phyloP scores from a whole-genome alignment of 2,329 filamentous ascomycete species.

The Colletotrichum plurivorum region DNA sequence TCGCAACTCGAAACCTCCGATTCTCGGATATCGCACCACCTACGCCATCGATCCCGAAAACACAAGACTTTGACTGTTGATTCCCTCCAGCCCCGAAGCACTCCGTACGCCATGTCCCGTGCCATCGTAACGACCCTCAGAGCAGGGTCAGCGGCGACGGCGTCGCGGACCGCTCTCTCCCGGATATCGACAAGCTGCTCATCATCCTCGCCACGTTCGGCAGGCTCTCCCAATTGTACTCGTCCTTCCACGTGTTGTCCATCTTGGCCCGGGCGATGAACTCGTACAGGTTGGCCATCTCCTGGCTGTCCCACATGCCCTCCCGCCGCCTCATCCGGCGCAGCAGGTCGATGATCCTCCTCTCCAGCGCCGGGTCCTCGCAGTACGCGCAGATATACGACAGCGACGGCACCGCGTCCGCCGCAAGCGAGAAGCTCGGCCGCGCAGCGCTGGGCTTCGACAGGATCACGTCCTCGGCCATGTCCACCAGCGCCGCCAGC shows the following conservation, averaged over 20 bases:
- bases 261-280: conserved; percentile 14
- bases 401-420: conserved; percentile 29
- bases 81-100: too few relatives aligned
- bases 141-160: conserved; percentile 16
- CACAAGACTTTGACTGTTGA: background rate
- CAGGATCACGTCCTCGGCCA: conserved; percentile 25
- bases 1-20: too few relatives aligned
- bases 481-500: conserved; percentile 13
- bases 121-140: background rate
- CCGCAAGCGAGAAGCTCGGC: conserved; percentile 25
- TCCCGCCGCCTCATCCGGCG: conserved; percentile 37
- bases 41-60: background rate
- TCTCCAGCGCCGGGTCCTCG: conserved; percentile 26
- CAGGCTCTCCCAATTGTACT: conserved; percentile 35
- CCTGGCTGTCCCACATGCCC: conserved; percentile 39
- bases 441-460: background rate
- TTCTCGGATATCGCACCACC: too few relatives aligned
- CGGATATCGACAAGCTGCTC: conserved; percentile 4
- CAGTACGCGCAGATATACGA: conserved; percentile 40
- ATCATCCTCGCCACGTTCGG: conserved; percentile 29
- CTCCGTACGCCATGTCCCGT: background rate
- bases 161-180: background rate
- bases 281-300: conserved; percentile 36
- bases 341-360: conserved; percentile 33
- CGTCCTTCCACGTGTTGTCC: conserved; percentile 27